These are phyloP conservation scores for Penicillium sp. DNA, from an alignment of 2,329 filamentous ascomycete genomes.

Conservation along the genomic window DNA sequence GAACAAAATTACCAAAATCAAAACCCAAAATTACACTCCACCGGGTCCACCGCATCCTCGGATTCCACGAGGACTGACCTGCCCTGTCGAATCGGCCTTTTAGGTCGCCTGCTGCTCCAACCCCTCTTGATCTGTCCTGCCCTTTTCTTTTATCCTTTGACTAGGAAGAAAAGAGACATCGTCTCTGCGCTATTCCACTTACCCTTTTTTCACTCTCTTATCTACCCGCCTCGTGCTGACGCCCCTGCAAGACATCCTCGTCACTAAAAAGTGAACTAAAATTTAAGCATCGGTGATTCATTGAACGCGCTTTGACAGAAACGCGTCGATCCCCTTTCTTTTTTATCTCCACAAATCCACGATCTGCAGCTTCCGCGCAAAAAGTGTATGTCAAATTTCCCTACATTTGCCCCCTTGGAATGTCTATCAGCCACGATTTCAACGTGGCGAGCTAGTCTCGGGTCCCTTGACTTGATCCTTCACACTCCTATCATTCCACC, in stretches of 20 bases:
- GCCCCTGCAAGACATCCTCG: conserved; percentile 37
- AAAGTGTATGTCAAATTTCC: background rate
- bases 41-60: conserved; percentile 21
- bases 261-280: conserved; percentile 36
- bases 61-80: conserved; percentile 34
- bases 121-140: conserved; percentile 23
- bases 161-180: conserved; percentile 1
- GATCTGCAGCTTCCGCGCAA: conserved; percentile 6
- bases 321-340: conserved; percentile 22
- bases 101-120: conserved; percentile 23
- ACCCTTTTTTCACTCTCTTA: background rate
- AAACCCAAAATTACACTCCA: background rate
- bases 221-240: conserved; percentile 30
- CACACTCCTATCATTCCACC: conserved; percentile 2
- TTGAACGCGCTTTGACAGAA: conserved; percentile 14
- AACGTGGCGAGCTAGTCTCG: conserved; percentile 18
- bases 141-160: conserved; percentile 14
- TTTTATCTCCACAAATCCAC: conserved; percentile 13
- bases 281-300: conserved; percentile 36
- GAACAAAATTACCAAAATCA: background rate
- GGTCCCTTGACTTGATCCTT: conserved; percentile 20
- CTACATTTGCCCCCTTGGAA: background rate
- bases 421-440: conserved; percentile 12
- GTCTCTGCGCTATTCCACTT: background rate
- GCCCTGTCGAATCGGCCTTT: conserved; percentile 29